Conservation (phyloP, 2,329 filamentous ascomycete species). For the Acephala macrosclerotiorum region DNA sequence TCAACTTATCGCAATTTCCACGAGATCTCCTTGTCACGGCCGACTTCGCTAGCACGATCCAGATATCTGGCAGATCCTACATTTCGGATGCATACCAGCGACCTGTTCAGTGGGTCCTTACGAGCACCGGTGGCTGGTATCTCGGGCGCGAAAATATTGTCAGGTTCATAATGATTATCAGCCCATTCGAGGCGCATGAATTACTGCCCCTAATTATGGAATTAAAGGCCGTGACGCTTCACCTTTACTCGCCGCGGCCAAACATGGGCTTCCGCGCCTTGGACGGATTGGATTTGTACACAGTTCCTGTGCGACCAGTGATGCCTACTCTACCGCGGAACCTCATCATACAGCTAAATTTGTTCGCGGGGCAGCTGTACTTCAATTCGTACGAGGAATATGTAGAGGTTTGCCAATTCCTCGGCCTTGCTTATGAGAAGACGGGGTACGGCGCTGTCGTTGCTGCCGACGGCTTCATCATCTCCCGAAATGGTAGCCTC, state of each 20-base stretch:
- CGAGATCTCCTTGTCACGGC: constrained; percentile 53
- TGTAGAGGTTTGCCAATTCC: constrained; percentile 47
- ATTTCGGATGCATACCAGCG: constrained; percentile 57
- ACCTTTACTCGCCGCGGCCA: constrained; percentile 58
- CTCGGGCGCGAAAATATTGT: constrained; percentile 17
- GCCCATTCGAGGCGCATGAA: constrained; percentile 64
- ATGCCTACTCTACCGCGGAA: constrained; percentile 25
- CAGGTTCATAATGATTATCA: constrained; percentile 55
- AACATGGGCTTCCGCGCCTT: constrained; percentile 49
- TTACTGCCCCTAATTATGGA: constrained; percentile 51
- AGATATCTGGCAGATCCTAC: constrained; percentile 16
- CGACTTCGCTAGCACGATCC: constrained; percentile 59
- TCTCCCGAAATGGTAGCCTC: constrained; percentile 1
- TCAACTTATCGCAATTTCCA: constrained; percentile 44
- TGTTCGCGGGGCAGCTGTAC: constrained; percentile 75
- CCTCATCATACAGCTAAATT: constrained; percentile 58
- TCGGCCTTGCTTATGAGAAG: constrained; percentile 54
- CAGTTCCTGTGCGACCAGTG: constrained; percentile 40
- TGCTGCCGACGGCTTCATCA: constrained; percentile 46
- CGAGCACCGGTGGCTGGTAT: no score
- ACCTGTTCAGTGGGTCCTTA: constrained; percentile 62
- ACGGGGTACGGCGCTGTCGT: constrained; percentile 27
- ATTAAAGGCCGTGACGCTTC: constrained; percentile 50
- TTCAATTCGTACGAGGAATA: constrained; percentile 63
- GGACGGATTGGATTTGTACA: constrained; percentile 55